These are phyloP conservation scores for Vanderwaltozyma tropicalis DNA, from an alignment of 805 yeast species.

Conservation along the genomic window DNA sequence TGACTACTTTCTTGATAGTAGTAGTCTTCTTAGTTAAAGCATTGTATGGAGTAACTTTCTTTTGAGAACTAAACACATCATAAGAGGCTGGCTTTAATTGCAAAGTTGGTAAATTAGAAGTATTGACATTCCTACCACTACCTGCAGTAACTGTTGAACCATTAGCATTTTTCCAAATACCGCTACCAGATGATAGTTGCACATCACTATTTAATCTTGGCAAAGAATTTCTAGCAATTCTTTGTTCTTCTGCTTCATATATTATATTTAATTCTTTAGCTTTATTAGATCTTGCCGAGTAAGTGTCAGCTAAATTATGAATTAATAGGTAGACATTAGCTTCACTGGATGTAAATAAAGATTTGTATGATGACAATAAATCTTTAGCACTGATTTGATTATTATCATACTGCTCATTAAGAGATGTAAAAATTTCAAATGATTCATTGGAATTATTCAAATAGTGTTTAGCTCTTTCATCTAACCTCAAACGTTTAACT, in stretches of 20 bases:
- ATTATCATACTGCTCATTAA: constrained; percentile 40
- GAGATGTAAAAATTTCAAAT: constrained; percentile 38
- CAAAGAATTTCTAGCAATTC: constrained; percentile 14
- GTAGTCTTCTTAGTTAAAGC: background rate
- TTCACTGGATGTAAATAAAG: constrained; percentile 35
- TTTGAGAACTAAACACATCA: constrained; percentile 14
- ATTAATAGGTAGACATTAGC: constrained; percentile 50
- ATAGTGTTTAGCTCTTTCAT: constrained; percentile 79
- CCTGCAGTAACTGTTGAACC: constrained; percentile 4
- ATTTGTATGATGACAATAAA: constrained; percentile 36
- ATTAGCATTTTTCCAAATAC: constrained; percentile 24
- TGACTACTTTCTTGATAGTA: background rate
- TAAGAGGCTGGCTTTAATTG: constrained; percentile 11
- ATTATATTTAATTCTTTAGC: constrained; percentile 30
- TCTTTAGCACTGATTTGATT: constrained; percentile 39
- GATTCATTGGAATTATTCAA: constrained; percentile 41
- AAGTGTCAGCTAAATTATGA: constrained; percentile 50
- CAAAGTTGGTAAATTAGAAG: constrained; percentile 27
- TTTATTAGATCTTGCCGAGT: constrained; percentile 37
- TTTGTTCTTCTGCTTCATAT: constrained; percentile 22
- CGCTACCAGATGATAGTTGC: constrained; percentile 13
- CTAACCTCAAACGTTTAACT: constrained; percentile 51
- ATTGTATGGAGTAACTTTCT: constrained; percentile 1
- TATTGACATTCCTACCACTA: background rate
- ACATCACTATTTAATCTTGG: constrained; percentile 19